Base-by-base conservation (phyloP, 768 basidiomycete genomes). In the Hypholoma fasciculare region DNA sequence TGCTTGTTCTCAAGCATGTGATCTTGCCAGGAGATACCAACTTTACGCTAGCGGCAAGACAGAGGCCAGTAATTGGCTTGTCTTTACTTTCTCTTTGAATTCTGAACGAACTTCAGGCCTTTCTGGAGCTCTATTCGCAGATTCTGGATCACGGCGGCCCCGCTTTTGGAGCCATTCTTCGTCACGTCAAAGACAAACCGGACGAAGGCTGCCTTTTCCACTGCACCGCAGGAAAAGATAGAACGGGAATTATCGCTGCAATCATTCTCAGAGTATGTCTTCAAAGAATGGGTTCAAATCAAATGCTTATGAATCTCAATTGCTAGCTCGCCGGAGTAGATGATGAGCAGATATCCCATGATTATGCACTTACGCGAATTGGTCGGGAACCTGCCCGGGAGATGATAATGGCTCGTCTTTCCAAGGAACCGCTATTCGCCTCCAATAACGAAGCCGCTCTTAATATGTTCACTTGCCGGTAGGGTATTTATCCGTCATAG, bases 381-480 rank as follows among this genome's bases (percentile, higher is more conserved):
- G 92, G 92, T 4, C 85, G 92, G 37, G 92, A 92, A 69, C 91
- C 91, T 17, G 83, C 85, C 12, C 82, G 91, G 26, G 83, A 82
- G 60, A 84, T 78, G 77, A 82, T 93, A 40, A 83, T 92, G 77
- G 72, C 76, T 40, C 81, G 91, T 7, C 78, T 93, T 27, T 73
- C 78, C 8, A 86, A 86, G 63, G 88, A 90, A 57, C 89, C 91
- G 0, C 59, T 89, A 12, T 92, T 92, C 67, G 86, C 88, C 1
- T 78, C 85, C 6, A 88, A 91, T 63, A 83, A 80, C 42, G 83
- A 89, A 55, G 89, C 89, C 20, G 89, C 89, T 1, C 74, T 90
- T n/a, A 92, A 90, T 60, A 90, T 92, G 89, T 84, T 93, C 52
- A 84, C 87, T 4, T 92, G 89, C 63, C 82, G 87, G 90, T 89